Conservation (phyloP, 108 stramenopile genomes). For the Skeletonema marinoi region DNA sequence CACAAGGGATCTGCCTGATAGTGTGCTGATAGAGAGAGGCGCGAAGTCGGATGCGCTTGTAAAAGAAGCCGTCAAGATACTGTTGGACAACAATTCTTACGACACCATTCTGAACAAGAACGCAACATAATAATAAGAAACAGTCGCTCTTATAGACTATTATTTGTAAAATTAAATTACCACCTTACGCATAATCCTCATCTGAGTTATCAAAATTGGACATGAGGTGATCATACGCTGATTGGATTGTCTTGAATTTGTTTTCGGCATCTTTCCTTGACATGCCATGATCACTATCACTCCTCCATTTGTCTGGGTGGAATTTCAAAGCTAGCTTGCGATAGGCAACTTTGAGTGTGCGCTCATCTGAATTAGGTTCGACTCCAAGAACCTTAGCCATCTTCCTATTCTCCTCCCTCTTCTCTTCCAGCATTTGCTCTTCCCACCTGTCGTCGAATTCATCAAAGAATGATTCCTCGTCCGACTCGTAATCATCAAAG, state of each 20-base stretch:
- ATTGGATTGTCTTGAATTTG: constrained; percentile 26
- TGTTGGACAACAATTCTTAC: neutral
- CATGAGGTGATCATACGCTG: constrained; percentile 43
- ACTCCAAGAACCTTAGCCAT: constrained; percentile 39
- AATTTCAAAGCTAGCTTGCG: constrained; percentile 29
- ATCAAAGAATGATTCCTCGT: constrained; percentile 24
- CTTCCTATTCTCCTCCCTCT: constrained; percentile 23
- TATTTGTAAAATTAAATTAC: neutral
- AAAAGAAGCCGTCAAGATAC: neutral
- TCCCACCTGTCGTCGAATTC: constrained; percentile 37
- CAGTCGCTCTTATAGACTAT: neutral
- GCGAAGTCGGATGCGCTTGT: neutral
- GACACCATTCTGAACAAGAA: neutral
- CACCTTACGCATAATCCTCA: neutral
- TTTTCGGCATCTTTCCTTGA: constrained; percentile 32
- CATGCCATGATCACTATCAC: constrained; percentile 36
- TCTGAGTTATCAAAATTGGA: constrained; percentile 27
- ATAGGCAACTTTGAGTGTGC: constrained; percentile 28
- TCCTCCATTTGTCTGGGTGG: constrained; percentile 44
- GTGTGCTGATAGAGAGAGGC: neutral
- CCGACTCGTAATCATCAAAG: constrained; percentile 6
- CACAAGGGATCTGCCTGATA: neutral
- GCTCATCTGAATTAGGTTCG: constrained; percentile 10
- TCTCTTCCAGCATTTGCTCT: constrained; percentile 13
- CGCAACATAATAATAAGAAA: neutral